phyloP scores from a whole-genome alignment of 2,329 filamentous ascomycete genomes.

The Colletotrichum eremochloae region DNA sequence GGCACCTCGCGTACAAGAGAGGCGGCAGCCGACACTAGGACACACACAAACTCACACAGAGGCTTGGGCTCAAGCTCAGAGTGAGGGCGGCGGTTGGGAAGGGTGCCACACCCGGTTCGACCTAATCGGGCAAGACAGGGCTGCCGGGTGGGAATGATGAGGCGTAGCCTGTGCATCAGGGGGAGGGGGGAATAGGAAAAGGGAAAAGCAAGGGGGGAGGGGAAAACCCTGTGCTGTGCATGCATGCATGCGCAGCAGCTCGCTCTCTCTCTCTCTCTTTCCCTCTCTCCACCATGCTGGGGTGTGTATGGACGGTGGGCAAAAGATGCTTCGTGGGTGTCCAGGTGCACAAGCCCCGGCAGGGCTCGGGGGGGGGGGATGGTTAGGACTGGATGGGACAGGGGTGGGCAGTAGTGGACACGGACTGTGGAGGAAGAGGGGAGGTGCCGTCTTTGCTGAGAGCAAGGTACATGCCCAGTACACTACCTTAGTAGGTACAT shows the following conservation, averaged over 20 bases:
- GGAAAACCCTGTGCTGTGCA: too few species aligned
- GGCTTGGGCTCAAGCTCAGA: conserved; percentile 26
- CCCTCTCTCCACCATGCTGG: background rate
- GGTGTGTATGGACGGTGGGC: conserved; percentile 3
- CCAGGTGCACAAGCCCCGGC: conserved; percentile 15
- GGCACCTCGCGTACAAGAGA: conserved; percentile 29
- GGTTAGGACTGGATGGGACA: background rate
- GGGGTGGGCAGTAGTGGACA: conserved; percentile 10
- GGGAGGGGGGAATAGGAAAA: background rate
- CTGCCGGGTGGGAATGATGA: conserved; percentile 35
- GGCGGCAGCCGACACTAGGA: conserved; percentile 28
- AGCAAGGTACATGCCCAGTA: too few species aligned
- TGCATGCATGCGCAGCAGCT: background rate
- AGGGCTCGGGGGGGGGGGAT: background rate
- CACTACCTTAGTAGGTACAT: background rate
- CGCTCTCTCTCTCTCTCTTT: background rate
- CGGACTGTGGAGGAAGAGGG: conserved; percentile 17
- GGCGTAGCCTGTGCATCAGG: conserved; percentile 8
- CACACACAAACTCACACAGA: conserved; percentile 6
- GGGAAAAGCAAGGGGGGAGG: background rate
- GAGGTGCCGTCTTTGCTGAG: conserved; percentile 19
- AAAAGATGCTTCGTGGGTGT: background rate
- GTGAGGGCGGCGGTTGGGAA: conserved; percentile 22
- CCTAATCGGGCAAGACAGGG: conserved; percentile 35
- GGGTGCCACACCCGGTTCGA: conserved; percentile 36